phyloP scores from a whole-genome alignment of 1,139 yeast species.

The Yamadazyma siamensis region DNA sequence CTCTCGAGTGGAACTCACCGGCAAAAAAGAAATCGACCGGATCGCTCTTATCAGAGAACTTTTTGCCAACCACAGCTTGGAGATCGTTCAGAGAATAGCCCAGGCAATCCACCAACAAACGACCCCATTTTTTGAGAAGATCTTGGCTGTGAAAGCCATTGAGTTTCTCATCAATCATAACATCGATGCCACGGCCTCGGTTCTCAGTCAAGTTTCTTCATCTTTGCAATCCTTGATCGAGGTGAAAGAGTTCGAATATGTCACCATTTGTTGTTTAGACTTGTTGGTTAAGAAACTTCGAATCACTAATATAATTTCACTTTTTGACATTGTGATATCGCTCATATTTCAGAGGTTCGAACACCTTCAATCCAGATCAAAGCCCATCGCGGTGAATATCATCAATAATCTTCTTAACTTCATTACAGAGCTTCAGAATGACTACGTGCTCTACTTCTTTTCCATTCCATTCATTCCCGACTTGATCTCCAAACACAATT shows the following conservation, averaged over 20 bases:
- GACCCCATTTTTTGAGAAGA: conserved; percentile 69
- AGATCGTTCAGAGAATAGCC: conserved; percentile 73
- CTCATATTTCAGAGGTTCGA: conserved; percentile 62
- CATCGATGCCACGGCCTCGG: conserved; percentile 62
- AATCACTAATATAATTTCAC: conserved; percentile 48
- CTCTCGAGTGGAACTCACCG: not conserved
- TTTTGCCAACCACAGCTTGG: conserved; percentile 62
- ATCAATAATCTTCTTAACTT: conserved; percentile 37
- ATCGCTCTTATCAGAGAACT: conserved; percentile 21
- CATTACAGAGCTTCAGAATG: conserved; percentile 21
- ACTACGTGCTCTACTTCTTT: conserved; percentile 46
- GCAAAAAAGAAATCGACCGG: conserved; percentile 12
- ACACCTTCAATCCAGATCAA: conserved; percentile 45
- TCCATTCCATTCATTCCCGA: conserved; percentile 48
- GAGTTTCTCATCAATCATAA: conserved; percentile 64
- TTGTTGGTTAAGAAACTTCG: conserved; percentile 49
- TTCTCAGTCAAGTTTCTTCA: conserved; percentile 85
- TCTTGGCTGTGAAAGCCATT: conserved; percentile 71
- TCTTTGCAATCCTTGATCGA: conserved; percentile 82
- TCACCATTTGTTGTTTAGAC: conserved; percentile 69
- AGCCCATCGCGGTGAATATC: conserved; percentile 44
- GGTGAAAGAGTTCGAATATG: conserved; percentile 54
- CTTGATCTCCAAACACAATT: conserved; percentile 25
- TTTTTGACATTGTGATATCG: conserved; percentile 45
- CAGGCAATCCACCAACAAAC: conserved; percentile 71